Percentiles rank a stretch among this genome's conserved stretches.
Evolutionary conservation across 2,329 filamentous ascomycete species (phyloP).

Genomic region (Arthrobotrys conoides): DNA sequence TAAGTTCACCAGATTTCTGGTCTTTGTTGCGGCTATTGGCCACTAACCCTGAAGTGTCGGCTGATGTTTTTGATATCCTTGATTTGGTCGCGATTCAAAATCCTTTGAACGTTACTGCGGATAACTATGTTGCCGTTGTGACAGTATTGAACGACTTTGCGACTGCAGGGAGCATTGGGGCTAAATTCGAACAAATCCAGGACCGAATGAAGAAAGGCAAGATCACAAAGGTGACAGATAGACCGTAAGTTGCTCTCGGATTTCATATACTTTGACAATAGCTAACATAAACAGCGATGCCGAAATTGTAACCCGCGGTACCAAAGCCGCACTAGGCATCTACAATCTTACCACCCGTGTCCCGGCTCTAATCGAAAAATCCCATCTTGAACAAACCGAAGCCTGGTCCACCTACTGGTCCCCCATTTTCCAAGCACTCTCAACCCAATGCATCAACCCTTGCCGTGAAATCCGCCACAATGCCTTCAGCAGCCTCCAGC

Average conservation of each 20-base stretch:
- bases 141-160: conserved; percentile 90
- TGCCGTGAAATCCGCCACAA: conserved; percentile 92
- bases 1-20: conserved; percentile 98
- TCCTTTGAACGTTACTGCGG: conserved; percentile 88
- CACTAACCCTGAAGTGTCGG: conserved; percentile 77
- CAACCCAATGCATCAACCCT: conserved; percentile 91
- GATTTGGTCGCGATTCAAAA: conserved; percentile 80
- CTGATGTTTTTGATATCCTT: conserved; percentile 87
- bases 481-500: conserved; percentile 86
- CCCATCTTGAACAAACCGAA: conserved; percentile 87
- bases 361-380: conserved; percentile 89
- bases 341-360: conserved; percentile 86
- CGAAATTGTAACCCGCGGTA: conserved; percentile 79
- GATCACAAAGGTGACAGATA: conserved; percentile 61
- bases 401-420: conserved; percentile 99
- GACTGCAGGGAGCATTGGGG: conserved; percentile 81
- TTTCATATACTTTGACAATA: not conserved
- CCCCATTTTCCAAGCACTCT: conserved; percentile 90
- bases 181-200: conserved; percentile 77
- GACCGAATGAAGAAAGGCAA: conserved; percentile 69
- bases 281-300: conserved; percentile 71
- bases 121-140: conserved; percentile 94
- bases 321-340: conserved; percentile 84
- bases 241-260: conserved; percentile 61
- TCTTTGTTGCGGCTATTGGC: conserved; percentile 84